A percentile compares a stretch with the other conserved stretches of the same genome.
These are phyloP conservation scores for Wickerhamia fluorescens DNA, from an alignment of 805 yeast species.

Conservation along the genomic window DNA sequence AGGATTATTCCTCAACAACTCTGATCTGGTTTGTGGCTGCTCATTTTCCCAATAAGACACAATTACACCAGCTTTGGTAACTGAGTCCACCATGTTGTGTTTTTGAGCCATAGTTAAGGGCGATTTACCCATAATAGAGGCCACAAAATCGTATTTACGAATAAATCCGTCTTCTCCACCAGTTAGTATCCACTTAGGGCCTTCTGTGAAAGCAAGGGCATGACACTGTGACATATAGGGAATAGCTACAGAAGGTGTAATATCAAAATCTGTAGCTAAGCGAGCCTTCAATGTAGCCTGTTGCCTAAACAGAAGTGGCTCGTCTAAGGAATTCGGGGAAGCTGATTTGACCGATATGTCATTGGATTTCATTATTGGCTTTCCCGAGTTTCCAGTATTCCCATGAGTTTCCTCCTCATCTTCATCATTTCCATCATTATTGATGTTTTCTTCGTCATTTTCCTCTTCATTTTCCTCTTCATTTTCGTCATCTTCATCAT, in stretches of 20 bases:
- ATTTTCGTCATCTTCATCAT: slow-evolving; percentile 11
- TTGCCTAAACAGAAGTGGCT: slow-evolving; percentile 13
- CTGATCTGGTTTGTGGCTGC: slow-evolving; percentile 57
- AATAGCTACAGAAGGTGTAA: slow-evolving; percentile 81
- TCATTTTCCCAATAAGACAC: slow-evolving; percentile 94
- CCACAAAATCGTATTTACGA: slow-evolving; percentile 79
- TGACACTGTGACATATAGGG: slow-evolving; percentile 77
- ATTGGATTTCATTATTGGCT: too few relatives aligned
- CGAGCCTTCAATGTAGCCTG: slow-evolving; percentile 38
- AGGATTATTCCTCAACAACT: slow-evolving; percentile 31
- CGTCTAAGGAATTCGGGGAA: too few relatives aligned
- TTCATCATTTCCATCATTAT: slow-evolving; percentile 9
- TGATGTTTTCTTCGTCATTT: slow-evolving; percentile 9
- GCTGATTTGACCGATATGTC: too few relatives aligned
- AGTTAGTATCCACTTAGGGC: slow-evolving; percentile 80
- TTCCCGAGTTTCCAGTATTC: too few relatives aligned
- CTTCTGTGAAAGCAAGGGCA: slow-evolving; percentile 67
- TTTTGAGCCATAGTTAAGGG: slow-evolving; percentile 87
- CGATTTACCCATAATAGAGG: slow-evolving; percentile 78
- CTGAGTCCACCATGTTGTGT: slow-evolving; percentile 81
- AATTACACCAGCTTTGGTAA: slow-evolving; percentile 77
- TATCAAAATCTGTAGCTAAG: slow-evolving; percentile 52
- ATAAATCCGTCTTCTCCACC: slow-evolving; percentile 97
- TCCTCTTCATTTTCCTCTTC: slow-evolving; percentile 11
- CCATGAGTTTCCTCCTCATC: slow-evolving; percentile 9